A percentile compares a stretch with the other conserved stretches of the same genome.
phyloP scores from a whole-genome alignment of 768 basidiomycete genomes.

The Tulasnella sp. region DNA sequence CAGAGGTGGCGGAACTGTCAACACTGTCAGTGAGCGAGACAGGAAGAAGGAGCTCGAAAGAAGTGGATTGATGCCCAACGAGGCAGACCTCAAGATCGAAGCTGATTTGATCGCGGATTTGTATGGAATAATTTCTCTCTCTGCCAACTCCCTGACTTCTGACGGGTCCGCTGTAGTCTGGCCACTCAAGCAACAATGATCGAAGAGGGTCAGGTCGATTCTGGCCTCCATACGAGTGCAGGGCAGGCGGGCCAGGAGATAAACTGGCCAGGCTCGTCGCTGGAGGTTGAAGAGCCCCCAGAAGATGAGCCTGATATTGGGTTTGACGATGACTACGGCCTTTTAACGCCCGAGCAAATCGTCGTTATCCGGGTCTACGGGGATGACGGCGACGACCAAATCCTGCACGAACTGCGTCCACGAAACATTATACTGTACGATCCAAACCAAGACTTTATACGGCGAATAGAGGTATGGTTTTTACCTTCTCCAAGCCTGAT shows the following conservation, averaged over 20 bases:
- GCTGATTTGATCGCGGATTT: constrained; percentile 50
- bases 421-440: constrained; percentile 95
- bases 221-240: background rate
- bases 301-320: background rate
- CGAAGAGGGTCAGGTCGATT: background rate
- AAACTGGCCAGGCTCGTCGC: background rate
- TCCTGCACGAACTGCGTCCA: constrained; percentile 80
- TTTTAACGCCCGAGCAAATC: constrained; percentile 68
- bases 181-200: constrained; percentile 3
- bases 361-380: constrained; percentile 82
- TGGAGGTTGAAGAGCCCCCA: background rate
- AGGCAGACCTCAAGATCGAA: constrained; percentile 39
- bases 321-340: constrained; percentile 58
- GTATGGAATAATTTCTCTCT: constrained; percentile 36
- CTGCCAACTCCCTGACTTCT: background rate
- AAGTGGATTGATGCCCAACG: constrained; percentile 23
- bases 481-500: background rate
- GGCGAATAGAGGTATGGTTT: constrained; percentile 72
- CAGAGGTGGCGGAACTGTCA: constrained; percentile 55
- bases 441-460: constrained; percentile 84
- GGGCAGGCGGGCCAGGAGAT: background rate
- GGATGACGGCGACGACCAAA: constrained; percentile 85
- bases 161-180: background rate
- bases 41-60: constrained; percentile 24
- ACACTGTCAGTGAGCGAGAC: constrained; percentile 16